phyloP scores from a whole-genome alignment of 192 early-diverging fungal genomes.

The Diversispora epigaea region DNA sequence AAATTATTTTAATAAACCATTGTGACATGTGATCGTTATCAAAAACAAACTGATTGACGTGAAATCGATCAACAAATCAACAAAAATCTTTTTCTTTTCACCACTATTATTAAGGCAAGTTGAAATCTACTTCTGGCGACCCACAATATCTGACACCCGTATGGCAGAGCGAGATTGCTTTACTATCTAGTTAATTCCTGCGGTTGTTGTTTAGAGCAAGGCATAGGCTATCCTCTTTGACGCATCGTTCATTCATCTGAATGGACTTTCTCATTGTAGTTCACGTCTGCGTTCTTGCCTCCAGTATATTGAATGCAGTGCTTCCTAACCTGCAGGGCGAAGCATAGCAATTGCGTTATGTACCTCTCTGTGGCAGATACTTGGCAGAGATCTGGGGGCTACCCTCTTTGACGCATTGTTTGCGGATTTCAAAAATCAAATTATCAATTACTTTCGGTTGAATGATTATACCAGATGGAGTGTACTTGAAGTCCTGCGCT shows the following conservation, averaged over 20 bases:
- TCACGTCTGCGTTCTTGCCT: conserved; percentile 23
- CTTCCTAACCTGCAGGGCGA: conserved; percentile 33
- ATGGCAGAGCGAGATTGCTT: no score
- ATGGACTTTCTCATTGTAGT: conserved; percentile 24
- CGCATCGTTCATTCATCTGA: conserved; percentile 15
- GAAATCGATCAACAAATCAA: no score
- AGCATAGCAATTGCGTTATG: conserved; percentile 32
- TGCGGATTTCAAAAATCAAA: conserved; percentile 30
- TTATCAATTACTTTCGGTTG: conserved; percentile 27
- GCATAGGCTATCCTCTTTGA: conserved; percentile 33
- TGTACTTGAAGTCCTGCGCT: conserved; percentile 21
- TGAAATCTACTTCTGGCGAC: no score
- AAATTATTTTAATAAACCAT: no score
- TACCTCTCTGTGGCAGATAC: conserved; percentile 33
- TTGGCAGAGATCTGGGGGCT: conserved; percentile 25
- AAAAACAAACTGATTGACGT: no score
- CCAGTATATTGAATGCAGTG: conserved; percentile 37
- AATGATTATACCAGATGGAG: conserved; percentile 24
- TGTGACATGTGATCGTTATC: no score
- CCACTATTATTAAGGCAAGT: no score
- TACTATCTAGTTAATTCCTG: no score
- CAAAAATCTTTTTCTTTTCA: no score
- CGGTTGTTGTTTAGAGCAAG: conserved; percentile 35
- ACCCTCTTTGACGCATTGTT: conserved; percentile 33
- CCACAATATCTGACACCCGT: conserved; percentile 26